Conservation (phyloP, 148 eudicot genomes). For the Silene conica region DNA sequence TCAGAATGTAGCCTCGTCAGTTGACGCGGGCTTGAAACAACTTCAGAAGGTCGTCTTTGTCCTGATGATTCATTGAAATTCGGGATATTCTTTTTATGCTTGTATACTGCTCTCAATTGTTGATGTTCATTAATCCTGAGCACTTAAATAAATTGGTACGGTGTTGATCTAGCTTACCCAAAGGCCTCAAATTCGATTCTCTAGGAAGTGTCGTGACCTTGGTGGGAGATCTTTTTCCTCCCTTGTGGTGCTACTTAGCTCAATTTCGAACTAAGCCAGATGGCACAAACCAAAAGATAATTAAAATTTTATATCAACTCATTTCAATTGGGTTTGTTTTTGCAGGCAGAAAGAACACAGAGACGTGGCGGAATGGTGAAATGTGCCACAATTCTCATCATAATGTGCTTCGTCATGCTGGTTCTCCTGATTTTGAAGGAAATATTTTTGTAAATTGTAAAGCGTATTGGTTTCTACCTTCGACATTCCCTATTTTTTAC, state of each 20-base stretch:
- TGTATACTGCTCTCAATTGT: not conserved
- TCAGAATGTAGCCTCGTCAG: constrained; percentile 76
- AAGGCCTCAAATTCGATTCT: no score
- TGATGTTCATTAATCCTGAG: not conserved
- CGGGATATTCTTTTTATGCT: not conserved
- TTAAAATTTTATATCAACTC: not conserved
- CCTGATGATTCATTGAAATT: not conserved
- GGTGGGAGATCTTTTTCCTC: no score
- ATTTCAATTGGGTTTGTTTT: not conserved
- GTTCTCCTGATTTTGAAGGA: constrained; percentile 44
- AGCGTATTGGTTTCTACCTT: not conserved
- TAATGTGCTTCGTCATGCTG: constrained; percentile 49
- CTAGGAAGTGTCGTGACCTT: no score
- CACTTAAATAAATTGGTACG: no score
- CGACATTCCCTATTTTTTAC: not conserved
- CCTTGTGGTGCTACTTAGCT: no score
- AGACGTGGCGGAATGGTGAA: constrained; percentile 40
- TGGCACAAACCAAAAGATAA: no score
- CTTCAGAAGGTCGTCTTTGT: constrained; percentile 60
- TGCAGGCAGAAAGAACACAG: constrained; percentile 49
- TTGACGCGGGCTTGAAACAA: constrained; percentile 79
- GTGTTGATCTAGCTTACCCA: no score
- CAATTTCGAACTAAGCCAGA: no score
- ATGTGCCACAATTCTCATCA: constrained; percentile 49
- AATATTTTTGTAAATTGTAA: constrained; percentile 32